A percentile compares a stretch with the other conserved stretches of the same genome.
Evolutionary conservation across 1,284 basidiomycete species (phyloP).

Genomic region (Anthracocystis panici-leucophaei): DNA sequence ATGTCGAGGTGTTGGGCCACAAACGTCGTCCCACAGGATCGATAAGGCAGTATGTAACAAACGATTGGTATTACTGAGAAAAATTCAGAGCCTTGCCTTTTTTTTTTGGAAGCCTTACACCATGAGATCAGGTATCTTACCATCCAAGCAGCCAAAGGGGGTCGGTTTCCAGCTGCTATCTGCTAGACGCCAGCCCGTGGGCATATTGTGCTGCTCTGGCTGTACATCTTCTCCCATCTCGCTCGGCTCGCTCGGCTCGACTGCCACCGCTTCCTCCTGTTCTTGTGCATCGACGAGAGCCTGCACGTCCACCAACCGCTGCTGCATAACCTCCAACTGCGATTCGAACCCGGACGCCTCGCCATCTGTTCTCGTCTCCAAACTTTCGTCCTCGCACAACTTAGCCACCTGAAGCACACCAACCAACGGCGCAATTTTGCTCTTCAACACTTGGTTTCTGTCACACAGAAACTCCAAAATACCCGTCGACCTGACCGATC

Average conservation of each 20-base stretch:
- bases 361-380: background rate
- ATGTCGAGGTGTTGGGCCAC: no score
- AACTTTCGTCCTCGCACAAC: background rate
- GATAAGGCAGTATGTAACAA: no score
- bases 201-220: conserved; percentile 11
- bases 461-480: conserved; percentile 26
- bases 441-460: conserved; percentile 16
- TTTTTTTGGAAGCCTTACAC: no score
- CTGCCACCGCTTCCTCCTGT: no score
- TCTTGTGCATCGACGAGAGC: background rate
- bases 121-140: conserved; percentile 32
- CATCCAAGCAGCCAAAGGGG: conserved; percentile 35
- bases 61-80: no score
- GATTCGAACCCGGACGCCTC: conserved; percentile 23
- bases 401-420: conserved; percentile 13
- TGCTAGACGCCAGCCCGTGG: conserved; percentile 24
- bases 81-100: no score
- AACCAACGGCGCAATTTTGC: conserved; percentile 18
- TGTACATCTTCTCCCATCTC: background rate
- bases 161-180: conserved; percentile 23
- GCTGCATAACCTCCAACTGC: conserved; percentile 27
- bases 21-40: no score
- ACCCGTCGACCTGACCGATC: background rate
- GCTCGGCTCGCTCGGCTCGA: background rate
- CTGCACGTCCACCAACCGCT: conserved; percentile 9